Conservation (phyloP, 805 yeast species). For the Zygosaccharomyces rouxii region DNA sequence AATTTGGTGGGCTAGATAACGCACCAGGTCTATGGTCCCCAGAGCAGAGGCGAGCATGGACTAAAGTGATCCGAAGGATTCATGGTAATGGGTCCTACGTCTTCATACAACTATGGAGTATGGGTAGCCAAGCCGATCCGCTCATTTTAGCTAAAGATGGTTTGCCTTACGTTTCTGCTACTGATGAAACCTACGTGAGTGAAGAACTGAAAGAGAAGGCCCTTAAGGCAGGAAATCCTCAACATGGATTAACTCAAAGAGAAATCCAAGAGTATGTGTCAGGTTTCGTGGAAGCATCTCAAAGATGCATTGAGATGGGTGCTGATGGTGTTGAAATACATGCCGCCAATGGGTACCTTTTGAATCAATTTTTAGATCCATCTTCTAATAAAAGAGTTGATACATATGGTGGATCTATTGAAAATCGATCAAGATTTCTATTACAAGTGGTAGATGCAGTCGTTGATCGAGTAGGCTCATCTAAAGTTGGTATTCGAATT, state of each 20-base stretch:
- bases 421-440: constrained; percentile 43
- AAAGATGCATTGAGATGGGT: constrained; percentile 32
- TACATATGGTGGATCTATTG: constrained; percentile 50
- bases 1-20: constrained; percentile 37
- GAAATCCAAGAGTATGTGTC: constrained; percentile 40
- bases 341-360: constrained; percentile 60
- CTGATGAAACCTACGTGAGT: constrained; percentile 34
- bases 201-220: constrained; percentile 37
- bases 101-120: constrained; percentile 50
- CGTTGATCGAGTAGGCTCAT: constrained; percentile 48
- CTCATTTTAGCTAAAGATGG: constrained; percentile 35
- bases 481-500: constrained; percentile 43
- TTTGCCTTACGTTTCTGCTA: constrained; percentile 37
- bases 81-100: constrained; percentile 46
- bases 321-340: constrained; percentile 64
- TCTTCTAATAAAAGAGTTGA: constrained; percentile 44
- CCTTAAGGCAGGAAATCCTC: constrained; percentile 28
- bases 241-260: constrained; percentile 27
- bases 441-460: constrained; percentile 49
- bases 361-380: constrained; percentile 50
- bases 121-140: constrained; percentile 42
- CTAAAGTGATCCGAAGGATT: constrained; percentile 42
- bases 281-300: constrained; percentile 44
- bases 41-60: constrained; percentile 47
- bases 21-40: constrained; percentile 49